These are phyloP conservation scores for Oryza australiensis DNA, from an alignment of 176 grass and related monocot genomes.

Conservation along the genomic window DNA sequence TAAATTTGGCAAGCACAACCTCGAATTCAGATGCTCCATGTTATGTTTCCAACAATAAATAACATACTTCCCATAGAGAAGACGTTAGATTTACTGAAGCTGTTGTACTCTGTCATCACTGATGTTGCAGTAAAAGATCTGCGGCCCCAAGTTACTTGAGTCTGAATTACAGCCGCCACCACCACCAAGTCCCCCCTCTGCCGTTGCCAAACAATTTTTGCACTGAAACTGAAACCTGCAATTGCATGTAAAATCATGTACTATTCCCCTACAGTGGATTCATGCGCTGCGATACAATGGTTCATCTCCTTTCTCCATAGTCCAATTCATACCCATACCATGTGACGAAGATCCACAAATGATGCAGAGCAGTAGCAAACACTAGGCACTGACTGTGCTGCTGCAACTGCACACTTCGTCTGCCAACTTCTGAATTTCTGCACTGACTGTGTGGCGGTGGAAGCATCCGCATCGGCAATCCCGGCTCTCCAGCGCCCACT, in stretches of 20 bases:
- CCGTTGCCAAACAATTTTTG: not conserved
- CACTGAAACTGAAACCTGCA: not conserved
- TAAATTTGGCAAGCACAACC: conserved; percentile 8
- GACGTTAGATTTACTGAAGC: not conserved
- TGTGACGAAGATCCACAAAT: not conserved
- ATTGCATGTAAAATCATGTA: not conserved
- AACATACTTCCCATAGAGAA: not conserved
- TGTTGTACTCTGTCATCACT: not conserved
- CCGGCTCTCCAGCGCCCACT: no score
- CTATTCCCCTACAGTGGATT: not conserved
- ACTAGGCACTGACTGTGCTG: not conserved
- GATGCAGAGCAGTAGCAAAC: not conserved
- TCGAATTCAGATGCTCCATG: not conserved
- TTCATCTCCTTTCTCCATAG: no score
- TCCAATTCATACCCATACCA: not conserved
- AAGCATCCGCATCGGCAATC: no score
- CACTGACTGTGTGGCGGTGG: no score
- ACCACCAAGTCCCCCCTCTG: not conserved
- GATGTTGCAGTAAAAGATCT: not conserved
- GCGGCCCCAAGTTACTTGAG: not conserved
- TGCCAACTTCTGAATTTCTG: no score
- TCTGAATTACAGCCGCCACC: no score
- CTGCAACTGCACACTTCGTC: no score
- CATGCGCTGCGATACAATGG: not conserved
- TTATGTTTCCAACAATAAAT: not conserved